These are phyloP conservation scores for Colletotrichum echinochloae DNA, from an alignment of 2,329 filamentous ascomycete genomes.

Conservation along the genomic window DNA sequence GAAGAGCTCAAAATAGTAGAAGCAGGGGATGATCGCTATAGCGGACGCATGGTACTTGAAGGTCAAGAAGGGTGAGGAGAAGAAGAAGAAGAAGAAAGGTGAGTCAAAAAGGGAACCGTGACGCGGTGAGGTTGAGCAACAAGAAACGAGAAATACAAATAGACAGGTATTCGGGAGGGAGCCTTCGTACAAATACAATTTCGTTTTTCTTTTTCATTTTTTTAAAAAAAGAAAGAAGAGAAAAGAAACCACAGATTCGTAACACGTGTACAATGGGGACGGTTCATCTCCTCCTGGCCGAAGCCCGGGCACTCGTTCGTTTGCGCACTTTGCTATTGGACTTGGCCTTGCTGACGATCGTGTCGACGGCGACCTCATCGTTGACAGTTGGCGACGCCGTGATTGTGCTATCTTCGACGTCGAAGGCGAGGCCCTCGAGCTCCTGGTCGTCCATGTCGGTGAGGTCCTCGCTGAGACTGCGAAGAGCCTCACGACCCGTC, in stretches of 20 bases:
- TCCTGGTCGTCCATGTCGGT: conserved; percentile 95
- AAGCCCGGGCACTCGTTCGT: conserved; percentile 48
- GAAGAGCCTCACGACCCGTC: conserved; percentile 75
- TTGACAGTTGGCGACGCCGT: conserved; percentile 51
- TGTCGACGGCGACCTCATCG: conserved; percentile 39
- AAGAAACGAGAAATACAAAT: neutral
- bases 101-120: conserved; percentile 13
- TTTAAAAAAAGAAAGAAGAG: too few species aligned
- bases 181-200: conserved; percentile 36
- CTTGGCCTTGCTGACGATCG: conserved; percentile 46
- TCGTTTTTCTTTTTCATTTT: too few species aligned
- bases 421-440: conserved; percentile 75
- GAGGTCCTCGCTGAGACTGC: conserved; percentile 83
- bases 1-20: conserved; percentile 1
- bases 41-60: conserved; percentile 27
- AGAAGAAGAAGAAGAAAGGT: conserved; percentile 10
- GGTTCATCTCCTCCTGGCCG: conserved; percentile 48
- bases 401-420: conserved; percentile 63
- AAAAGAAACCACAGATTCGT: conserved; percentile 15
- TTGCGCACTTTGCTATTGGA: conserved; percentile 47
- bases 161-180: neutral
- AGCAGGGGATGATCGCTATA: conserved; percentile 17
- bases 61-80: conserved; percentile 12
- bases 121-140: neutral
- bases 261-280: neutral